Base-by-base conservation (phyloP, 129 eudicot genomes). In the Rutidosis leptorrhynchoides region DNA sequence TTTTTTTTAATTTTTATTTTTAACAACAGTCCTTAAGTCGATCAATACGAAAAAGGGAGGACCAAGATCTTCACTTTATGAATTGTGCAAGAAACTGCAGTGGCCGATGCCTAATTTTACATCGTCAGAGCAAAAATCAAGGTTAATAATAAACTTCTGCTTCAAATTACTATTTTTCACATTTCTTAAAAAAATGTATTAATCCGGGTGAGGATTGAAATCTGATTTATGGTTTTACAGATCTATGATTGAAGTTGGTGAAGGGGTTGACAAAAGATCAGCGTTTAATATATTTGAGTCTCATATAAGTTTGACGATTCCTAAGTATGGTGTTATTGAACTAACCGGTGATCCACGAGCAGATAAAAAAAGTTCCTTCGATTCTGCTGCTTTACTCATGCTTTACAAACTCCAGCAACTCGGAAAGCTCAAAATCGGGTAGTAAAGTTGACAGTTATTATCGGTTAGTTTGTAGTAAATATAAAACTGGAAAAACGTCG, bases 71-170 rank as follows among this genome's bases (percentile, higher is more conserved):
- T 29, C 97, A 35, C 80, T 94, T 8, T 89, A 61, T 43, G 90
- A 72, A 1, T 71, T 89, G 19, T 94, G 99, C 83, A 89, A 78
- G 75, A 84, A 58, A 65, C 59, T 80, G 74, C 99, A 94, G 69
- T 89, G 96, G 96, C 97, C 90, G 20, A 80, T 84, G 88, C 99
- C 99, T 61, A 68, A 71, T 16, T 86, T 89, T 32, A 71, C 74
- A 2, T 7, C 90, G 20, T 67, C 79, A 0, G 97, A 94, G 82
- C 59, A 77, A 22, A 84, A 76, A 63, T 86, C 90, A 14, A 94
- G 81, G 96, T 90, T 20, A 57, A 72, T 67, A 17, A 60, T 67
- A 33, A 15, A 37, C 45, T 37, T 11, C 37, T 45, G 37, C 40
- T 30, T 33, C 20, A 33, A 8, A 11, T 51, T 22, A 15, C 14